These are phyloP conservation scores for Aspergillus bertholletiae DNA, from an alignment of 495 filamentous ascomycete species.

Conservation along the genomic window DNA sequence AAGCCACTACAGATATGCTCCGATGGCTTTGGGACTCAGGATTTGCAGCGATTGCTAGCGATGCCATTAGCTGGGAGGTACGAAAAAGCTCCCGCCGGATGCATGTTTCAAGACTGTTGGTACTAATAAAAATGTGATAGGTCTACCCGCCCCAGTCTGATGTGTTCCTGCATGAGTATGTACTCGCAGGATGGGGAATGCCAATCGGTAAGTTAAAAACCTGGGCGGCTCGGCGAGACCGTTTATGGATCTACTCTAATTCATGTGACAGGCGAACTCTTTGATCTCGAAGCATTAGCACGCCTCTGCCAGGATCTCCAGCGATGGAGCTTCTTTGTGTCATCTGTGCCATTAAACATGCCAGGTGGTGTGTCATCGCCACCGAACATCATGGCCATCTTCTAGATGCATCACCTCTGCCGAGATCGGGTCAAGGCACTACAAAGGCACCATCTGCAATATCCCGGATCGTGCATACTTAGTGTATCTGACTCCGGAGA, in stretches of 20 bases:
- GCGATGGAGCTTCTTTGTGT: conserved; percentile 54
- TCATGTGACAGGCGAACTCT: conserved; percentile 41
- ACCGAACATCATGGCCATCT: conserved; percentile 46
- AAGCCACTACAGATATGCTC: conserved; percentile 36
- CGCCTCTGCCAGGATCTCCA: conserved; percentile 37
- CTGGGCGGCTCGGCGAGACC: no score
- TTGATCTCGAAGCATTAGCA: conserved; percentile 50
- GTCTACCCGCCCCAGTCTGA: conserved; percentile 32
- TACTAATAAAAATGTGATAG: conserved; percentile 12
- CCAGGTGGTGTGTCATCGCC: conserved; percentile 49
- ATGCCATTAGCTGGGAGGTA: conserved; percentile 46
- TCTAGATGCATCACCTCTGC: conserved; percentile 18
- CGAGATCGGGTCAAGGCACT: background rate
- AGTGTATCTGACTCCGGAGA: background rate
- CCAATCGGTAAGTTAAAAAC: conserved; percentile 43
- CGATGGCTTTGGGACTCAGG: conserved; percentile 46
- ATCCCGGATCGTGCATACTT: background rate
- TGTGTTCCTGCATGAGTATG: conserved; percentile 47
- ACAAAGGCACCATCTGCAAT: background rate
- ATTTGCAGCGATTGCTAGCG: conserved; percentile 51
- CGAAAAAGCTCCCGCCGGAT: background rate
- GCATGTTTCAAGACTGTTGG: background rate
- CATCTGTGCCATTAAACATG: conserved; percentile 51
- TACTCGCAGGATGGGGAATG: conserved; percentile 53
- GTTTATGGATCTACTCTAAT: conserved; percentile 3